Base-by-base conservation (phyloP, 805 yeast species). In the Saccharomycopsis vini region DNA sequence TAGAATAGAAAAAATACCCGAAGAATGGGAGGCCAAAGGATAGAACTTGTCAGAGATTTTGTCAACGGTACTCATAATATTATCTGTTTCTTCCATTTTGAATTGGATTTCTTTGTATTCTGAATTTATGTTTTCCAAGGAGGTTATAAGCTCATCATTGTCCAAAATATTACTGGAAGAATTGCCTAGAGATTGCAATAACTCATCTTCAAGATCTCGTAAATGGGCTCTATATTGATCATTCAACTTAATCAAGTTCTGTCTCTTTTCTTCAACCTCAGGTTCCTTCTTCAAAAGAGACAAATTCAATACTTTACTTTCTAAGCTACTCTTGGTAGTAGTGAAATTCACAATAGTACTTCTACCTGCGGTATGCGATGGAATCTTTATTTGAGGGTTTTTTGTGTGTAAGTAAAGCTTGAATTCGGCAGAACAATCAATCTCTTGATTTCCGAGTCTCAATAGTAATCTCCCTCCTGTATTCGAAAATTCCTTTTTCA, bases 401-500 rank as follows among this genome's bases (percentile, higher is more conserved):
- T 69, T 72, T 0, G 95, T 73, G 49, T 76, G 71, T 32, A 90
- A 57, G 32, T 63, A 71, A 31, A 90, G 52, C 45, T 64, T 65
- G 66, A 88, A 88, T 2, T 73, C 69, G 0, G 77, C 66, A 6
- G 89, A 73, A 40, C 75, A 70, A 50, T 86, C 95, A 40, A 89
- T 65, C 4, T 75, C 76, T 31, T 71, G 73, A 1, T 69, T 69
- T 0, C 87, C 90, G 5, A 89, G 52, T 18, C 63, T 66, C 1
- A 87, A 69, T 40, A 83, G 58, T 5, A 66, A 59, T 37, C 95
- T 67, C 0, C 92, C 92, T 3, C 95, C 95, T 23, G 78, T 67
- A 23, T 68, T 64, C 23, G 69, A 69, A 31, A 74, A 68, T 46
- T 87, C 95, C 26, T 67, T 66, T 37, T 75, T 68, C 39, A 90